Base-by-base conservation (phyloP, 2,329 filamentous ascomycete genomes). In the Penicillium griseofulvum region DNA sequence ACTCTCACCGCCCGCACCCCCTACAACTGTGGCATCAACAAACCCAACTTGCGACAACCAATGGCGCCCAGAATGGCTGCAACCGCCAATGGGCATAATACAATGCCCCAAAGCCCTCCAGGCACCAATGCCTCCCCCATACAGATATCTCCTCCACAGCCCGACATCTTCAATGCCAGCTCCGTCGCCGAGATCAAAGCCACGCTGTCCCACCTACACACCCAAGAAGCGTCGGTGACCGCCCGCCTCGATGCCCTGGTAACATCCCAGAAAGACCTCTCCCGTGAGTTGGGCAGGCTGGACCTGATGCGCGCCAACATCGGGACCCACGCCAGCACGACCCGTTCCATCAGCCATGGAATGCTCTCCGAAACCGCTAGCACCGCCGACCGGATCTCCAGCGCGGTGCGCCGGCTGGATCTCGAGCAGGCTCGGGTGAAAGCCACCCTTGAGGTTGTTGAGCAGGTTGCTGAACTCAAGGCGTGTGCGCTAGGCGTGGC, bases 381-480 rank as follows among this genome's bases (percentile, higher is more conserved):
- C 49, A 97, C 92, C 33, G 94, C 94, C 4, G 86, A 87, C 51
- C 85, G 90, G 54, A 88, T 97, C 60, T 96, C 91, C 52, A 86
- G 86, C 68, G 89, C 91, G 50, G 94, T 99, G 53, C 91, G 90
- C 71, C 83, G 86, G 62, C 83, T 99, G 33, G 94, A 99, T 70
- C 81, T 91, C 54, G 93, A 99, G 76, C 96, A 97, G 79, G 87
- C 87, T 55, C 85, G 91, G 28, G 93, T 99, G 9, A 92, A 94
- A 72, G 87, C 91, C 48, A 97, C 94, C 0, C 78, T 99, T 54
- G 83, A 88, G 9, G 91, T 97, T 3, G 94, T 97, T 11, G 93
- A 97, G 74, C 92, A 97, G 76, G 93, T 99, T 14, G 89, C 90
- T 5, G 94, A 99, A 80, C 87, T 99, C 62, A 97, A 97, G 76